These are phyloP conservation scores for Begonia peltatifolia DNA, from an alignment of 306 rosid genomes.

Conservation along the genomic window DNA sequence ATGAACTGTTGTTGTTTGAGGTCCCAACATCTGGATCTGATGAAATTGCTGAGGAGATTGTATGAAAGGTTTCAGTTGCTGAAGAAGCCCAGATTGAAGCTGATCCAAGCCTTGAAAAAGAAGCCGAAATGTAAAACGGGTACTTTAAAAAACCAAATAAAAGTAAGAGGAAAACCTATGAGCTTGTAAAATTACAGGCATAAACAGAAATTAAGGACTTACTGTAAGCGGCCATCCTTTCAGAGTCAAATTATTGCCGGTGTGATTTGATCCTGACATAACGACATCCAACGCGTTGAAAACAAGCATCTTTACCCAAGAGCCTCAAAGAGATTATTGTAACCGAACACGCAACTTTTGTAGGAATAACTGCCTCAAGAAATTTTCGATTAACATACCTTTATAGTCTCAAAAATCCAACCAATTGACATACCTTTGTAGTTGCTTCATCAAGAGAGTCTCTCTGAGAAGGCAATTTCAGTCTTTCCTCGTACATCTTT, in stretches of 20 bases:
- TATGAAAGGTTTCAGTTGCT: slow-evolving; percentile 75
- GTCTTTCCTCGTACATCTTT: slow-evolving; percentile 86
- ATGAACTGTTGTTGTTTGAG: slow-evolving; percentile 80
- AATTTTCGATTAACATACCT: too few species aligned
- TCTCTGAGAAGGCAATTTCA: slow-evolving; percentile 78
- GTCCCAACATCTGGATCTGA: slow-evolving; percentile 91
- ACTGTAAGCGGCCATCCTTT: slow-evolving; percentile 99
- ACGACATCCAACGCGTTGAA: slow-evolving; percentile 16
- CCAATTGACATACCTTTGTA: slow-evolving; percentile 44
- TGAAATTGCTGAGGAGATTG: slow-evolving; percentile 85
- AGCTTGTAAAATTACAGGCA: too few species aligned
- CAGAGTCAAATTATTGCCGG: slow-evolving; percentile 77
- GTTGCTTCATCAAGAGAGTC: slow-evolving; percentile 86
- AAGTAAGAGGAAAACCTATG: background rate
- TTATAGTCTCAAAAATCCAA: slow-evolving; percentile 8
- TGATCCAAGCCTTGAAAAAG: slow-evolving; percentile 66
- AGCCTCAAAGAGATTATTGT: too few species aligned
- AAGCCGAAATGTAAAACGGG: too few species aligned
- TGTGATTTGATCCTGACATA: slow-evolving; percentile 87
- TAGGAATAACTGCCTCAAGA: too few species aligned
- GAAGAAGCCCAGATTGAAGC: slow-evolving; percentile 82
- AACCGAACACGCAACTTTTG: too few species aligned
- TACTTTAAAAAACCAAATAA: too few species aligned
- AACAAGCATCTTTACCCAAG: slow-evolving; percentile 1
- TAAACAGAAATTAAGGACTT: slow-evolving; percentile 9